phyloP scores from a whole-genome alignment of 768 basidiomycete species.

The Amanita rimosa region DNA sequence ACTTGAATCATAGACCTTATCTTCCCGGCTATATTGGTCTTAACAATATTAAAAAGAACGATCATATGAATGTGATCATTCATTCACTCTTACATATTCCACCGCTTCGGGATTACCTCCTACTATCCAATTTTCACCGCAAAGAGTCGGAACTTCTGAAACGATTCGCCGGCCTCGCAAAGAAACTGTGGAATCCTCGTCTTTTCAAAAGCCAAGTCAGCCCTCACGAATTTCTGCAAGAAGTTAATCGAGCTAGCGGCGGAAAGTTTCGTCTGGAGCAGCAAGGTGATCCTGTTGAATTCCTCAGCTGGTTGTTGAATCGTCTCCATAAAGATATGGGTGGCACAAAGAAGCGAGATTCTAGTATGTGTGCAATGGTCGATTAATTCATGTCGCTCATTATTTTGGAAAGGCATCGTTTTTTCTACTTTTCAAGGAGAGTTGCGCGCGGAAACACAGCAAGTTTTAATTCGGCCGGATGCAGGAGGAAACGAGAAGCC shows the following conservation, averaged over 20 bases:
- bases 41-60: slow-evolving; percentile 96
- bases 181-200: slow-evolving; percentile 93
- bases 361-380: slow-evolving; percentile 45
- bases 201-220: slow-evolving; percentile 97
- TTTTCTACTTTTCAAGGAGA: slow-evolving; percentile 94
- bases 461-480: slow-evolving; percentile 78
- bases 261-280: slow-evolving; percentile 90
- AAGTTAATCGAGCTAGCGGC: slow-evolving; percentile 80
- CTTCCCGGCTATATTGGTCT: slow-evolving; percentile 90
- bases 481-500: slow-evolving; percentile 70
- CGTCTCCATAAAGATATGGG: slow-evolving; percentile 87
- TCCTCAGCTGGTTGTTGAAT: slow-evolving; percentile 92
- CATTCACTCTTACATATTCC: slow-evolving; percentile 87
- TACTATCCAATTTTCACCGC: slow-evolving; percentile 61
- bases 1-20: slow-evolving; percentile 73
- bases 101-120: slow-evolving; percentile 79
- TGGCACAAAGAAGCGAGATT: slow-evolving; percentile 86
- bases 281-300: slow-evolving; percentile 95
- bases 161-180: slow-evolving; percentile 78
- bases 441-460: slow-evolving; percentile 85
- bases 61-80: slow-evolving; percentile 96
- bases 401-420: slow-evolving; percentile 55
- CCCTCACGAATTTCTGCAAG: slow-evolving; percentile 98
- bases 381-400: background rate
- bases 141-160: slow-evolving; percentile 82